Conservation (phyloP, 2,329 filamentous ascomycete genomes). For the Exophiala xenobiotica region DNA sequence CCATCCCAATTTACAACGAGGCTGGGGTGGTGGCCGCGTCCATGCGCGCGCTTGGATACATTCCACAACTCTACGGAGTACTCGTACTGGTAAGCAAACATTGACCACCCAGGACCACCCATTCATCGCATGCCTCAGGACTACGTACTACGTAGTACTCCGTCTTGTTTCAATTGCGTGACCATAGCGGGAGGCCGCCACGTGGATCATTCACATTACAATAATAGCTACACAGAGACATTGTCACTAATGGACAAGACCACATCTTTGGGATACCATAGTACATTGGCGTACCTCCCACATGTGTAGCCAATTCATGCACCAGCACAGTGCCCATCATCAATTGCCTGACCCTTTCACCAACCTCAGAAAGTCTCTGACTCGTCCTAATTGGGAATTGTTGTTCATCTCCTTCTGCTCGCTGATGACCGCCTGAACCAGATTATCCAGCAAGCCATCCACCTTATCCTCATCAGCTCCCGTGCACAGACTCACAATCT, state of each 20-base stretch:
- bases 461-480: conserved; percentile 74
- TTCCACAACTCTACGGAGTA: background rate
- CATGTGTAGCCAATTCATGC: background rate
- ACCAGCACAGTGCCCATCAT: background rate
- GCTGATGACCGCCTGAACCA: conserved; percentile 71
- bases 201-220: background rate
- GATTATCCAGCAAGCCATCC: conserved; percentile 73
- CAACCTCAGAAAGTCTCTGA: conserved; percentile 75
- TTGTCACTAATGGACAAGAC: too few relatives aligned
- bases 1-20: background rate
- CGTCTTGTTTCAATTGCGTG: too few relatives aligned
- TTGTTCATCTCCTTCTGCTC: conserved; percentile 63
- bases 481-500: conserved; percentile 84
- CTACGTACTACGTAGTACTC: background rate
- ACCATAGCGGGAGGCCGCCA: too few relatives aligned
- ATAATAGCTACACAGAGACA: background rate
- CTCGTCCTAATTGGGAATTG: conserved; percentile 68
- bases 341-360: conserved; percentile 58
- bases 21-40: background rate
- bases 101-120: too few relatives aligned
- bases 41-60: conserved; percentile 1
- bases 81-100: too few relatives aligned
- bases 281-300: background rate
- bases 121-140: too few relatives aligned
- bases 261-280: too few relatives aligned